Evolutionary conservation across 176 grass and related monocot genomes (phyloP), one percentile per base, ranked within the genome.

Genomic region (Bothriochloa decipiens): DNA sequence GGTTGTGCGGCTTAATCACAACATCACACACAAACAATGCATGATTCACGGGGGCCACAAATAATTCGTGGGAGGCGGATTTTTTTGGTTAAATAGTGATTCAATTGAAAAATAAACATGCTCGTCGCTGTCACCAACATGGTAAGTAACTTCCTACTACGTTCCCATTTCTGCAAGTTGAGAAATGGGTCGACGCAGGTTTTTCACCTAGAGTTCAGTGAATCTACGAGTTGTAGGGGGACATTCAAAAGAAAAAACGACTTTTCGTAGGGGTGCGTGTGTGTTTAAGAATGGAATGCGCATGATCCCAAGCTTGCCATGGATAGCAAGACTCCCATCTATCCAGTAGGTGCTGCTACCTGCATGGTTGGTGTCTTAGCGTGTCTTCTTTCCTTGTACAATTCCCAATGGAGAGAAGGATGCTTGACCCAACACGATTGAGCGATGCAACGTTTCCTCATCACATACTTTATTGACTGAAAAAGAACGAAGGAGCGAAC

Each of bases 321-420:
- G 65, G 83, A 81, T 89, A 45, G 47, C 37, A 86, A 90, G 84
- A 50, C 63, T 75, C 18, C 49, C 18, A 50, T 87, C 69, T n/a
- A 77, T 77, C 81, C 53, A 89, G 84, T 83, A 80, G 84, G 81
- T 91, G 66, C 82, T 70, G 64, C 86, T 67, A 83, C 85, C 88
- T 62, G 66, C 45, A 66, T 73, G 74, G 87, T 89, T 79, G 90
- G 90, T 90, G 84, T 79, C 53, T 16, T 29, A 77, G 79, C 81
- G 84, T 87, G 88, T 27, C 57, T 83, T 87, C 75, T 82, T 86
- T 65, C 87, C 41, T 68, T 85, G 18, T 78, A 64, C 75, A 33
- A 36, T 85, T 92, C 79, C 80, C 83, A 82, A 84, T 11, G 61
- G 70, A 71, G 93, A 95, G 88, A 95, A 88, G 86, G 93, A 95